Conservation (phyloP, 1,284 basidiomycete genomes). For the Heterobasidion occidentale region DNA sequence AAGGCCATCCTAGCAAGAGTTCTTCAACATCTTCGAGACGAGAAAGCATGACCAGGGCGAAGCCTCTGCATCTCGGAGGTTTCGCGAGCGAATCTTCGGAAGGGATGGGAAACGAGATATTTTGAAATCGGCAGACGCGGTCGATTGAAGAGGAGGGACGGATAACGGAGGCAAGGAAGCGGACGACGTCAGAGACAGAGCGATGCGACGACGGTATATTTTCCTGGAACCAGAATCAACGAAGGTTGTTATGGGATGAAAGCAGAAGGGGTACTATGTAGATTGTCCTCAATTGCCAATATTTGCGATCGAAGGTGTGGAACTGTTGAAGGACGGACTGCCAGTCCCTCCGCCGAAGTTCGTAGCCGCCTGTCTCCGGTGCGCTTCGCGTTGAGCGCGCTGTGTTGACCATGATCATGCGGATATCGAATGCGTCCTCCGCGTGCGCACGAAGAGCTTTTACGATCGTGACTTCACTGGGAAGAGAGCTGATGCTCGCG, state of each 20-base stretch:
- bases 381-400: slow-evolving; percentile 21
- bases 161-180: slow-evolving; percentile 37
- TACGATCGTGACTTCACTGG: slow-evolving; percentile 39
- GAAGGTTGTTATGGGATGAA: not conserved
- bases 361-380: slow-evolving; percentile 38
- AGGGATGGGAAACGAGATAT: slow-evolving; percentile 48
- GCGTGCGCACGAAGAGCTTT: slow-evolving; percentile 45
- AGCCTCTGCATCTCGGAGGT: slow-evolving; percentile 57
- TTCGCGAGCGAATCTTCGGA: slow-evolving; percentile 48
- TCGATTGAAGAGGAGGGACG: slow-evolving; percentile 9
- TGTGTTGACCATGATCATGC: slow-evolving; percentile 44
- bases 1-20: slow-evolving; percentile 50
- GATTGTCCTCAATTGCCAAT: slow-evolving; percentile 56
- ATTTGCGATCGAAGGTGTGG: slow-evolving; percentile 25
- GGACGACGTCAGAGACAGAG: slow-evolving; percentile 36
- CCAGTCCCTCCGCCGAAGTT: slow-evolving; percentile 49
- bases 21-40: slow-evolving; percentile 27
- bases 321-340: slow-evolving; percentile 16
- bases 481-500: slow-evolving; percentile 17
- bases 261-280: slow-evolving; percentile 44
- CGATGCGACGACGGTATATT: slow-evolving; percentile 52
- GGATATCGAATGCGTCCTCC: slow-evolving; percentile 41
- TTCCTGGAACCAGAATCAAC: slow-evolving; percentile 37
- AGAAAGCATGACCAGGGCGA: slow-evolving; percentile 56
- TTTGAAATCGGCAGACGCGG: slow-evolving; percentile 31